phyloP scores from a whole-genome alignment of 2,329 filamentous ascomycete genomes.

The Colletotrichum liriopes region DNA sequence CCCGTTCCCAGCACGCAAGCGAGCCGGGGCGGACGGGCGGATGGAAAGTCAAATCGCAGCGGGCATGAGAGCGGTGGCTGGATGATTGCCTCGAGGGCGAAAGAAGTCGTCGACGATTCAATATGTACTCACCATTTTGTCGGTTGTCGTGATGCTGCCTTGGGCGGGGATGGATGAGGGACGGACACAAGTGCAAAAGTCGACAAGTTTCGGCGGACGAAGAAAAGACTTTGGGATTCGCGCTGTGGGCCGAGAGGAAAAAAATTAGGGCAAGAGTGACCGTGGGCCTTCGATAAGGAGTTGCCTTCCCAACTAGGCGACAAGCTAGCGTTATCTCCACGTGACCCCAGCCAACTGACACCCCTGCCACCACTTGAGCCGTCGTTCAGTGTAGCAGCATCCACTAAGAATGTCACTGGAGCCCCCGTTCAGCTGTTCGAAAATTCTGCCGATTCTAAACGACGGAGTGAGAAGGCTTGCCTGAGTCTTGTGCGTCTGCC shows the following conservation, averaged over 20 bases:
- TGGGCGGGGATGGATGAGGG: conserved; percentile 26
- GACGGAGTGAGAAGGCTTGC: no score
- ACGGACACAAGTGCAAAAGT: neutral
- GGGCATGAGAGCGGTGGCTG: conserved; percentile 44
- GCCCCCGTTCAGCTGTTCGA: neutral
- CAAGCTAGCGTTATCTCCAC: conserved; percentile 17
- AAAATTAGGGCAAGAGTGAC: conserved; percentile 31
- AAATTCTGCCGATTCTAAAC: no score
- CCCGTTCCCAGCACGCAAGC: conserved; percentile 60
- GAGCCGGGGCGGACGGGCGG: conserved; percentile 54
- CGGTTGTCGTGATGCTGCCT: conserved; percentile 41
- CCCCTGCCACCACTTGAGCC: neutral
- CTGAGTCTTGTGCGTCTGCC: no score
- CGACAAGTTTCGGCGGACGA: neutral
- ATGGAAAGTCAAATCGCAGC: conserved; percentile 50
- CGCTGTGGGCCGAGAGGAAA: conserved; percentile 46
- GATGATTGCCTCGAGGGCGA: conserved; percentile 26
- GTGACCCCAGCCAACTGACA: neutral
- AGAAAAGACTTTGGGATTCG: conserved; percentile 15
- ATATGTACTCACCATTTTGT: conserved; percentile 41
- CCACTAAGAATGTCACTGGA: neutral
- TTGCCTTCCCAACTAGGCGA: neutral
- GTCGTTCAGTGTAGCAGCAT: no score
- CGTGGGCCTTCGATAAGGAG: conserved; percentile 9
- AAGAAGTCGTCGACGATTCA: conserved; percentile 19